Percentiles rank a stretch among this genome's conserved stretches.
phyloP scores from a whole-genome alignment of 768 basidiomycete genomes.

The Paxillus ammoniavirescens region DNA sequence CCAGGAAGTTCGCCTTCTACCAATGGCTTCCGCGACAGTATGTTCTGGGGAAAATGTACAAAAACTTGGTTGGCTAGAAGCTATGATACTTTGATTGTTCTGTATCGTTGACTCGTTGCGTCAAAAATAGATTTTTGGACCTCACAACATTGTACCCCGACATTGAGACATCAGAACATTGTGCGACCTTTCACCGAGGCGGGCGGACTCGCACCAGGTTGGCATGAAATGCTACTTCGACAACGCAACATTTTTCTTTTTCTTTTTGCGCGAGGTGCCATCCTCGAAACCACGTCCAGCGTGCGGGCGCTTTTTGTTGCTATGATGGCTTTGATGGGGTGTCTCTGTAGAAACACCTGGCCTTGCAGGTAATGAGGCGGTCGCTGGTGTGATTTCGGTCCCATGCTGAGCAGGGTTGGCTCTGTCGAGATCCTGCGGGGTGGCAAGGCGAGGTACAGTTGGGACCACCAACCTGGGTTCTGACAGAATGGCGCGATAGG shows the following conservation, averaged over 20 bases:
- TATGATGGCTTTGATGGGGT: neutral
- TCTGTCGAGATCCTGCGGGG: neutral
- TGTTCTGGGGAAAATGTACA: conserved; percentile 17
- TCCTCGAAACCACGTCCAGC: neutral
- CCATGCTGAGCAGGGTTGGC: neutral
- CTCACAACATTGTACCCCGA: too few species aligned
- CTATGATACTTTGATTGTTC: too few species aligned
- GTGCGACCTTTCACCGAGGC: too few species aligned
- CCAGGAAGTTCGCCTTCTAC: conserved; percentile 19
- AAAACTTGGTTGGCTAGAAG: conserved; percentile 13
- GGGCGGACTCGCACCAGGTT: neutral
- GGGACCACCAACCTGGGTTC: conserved; percentile 70
- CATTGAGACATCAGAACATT: too few species aligned
- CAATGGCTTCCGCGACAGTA: conserved; percentile 27
- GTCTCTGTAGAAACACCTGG: neutral
- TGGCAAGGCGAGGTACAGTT: neutral
- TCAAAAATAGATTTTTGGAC: too few species aligned
- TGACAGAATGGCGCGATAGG: conserved; percentile 76
- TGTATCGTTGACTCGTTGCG: too few species aligned
- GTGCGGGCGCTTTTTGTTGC: conserved; percentile 20
- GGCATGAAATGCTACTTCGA: conserved; percentile 4
- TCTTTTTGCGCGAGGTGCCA: conserved; percentile 18
- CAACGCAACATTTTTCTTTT: conserved; percentile 2
- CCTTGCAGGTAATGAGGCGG: neutral
- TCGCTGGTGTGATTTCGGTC: neutral